These are phyloP conservation scores for Aspergillus chevalieri DNA, from an alignment of 2,329 filamentous ascomycete genomes.

Conservation along the genomic window DNA sequence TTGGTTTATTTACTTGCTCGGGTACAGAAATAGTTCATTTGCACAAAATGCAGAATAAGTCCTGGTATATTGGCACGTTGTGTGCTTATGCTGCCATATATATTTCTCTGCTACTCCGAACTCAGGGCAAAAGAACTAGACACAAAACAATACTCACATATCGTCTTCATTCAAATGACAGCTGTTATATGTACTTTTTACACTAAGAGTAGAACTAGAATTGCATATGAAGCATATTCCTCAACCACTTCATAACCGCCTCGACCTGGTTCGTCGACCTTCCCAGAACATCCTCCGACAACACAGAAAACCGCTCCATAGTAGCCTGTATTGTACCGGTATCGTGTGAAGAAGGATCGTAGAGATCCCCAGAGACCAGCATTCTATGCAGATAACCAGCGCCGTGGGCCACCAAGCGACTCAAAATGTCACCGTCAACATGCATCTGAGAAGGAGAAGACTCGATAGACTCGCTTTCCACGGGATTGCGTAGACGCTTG, in stretches of 20 bases:
- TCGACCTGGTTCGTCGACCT: conserved; percentile 18
- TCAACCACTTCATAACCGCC: conserved; percentile 31
- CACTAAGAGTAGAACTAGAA: conserved; percentile 8
- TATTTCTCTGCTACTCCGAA: neutral
- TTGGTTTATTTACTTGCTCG: no score
- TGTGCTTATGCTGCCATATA: neutral
- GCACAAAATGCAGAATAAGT: no score
- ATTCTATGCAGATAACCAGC: conserved; percentile 25
- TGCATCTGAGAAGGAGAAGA: conserved; percentile 51
- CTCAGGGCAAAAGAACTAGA: neutral
- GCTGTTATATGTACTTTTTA: no score
- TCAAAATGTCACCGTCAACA: conserved; percentile 61
- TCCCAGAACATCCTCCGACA: conserved; percentile 47
- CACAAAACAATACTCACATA: neutral
- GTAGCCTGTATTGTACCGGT: conserved; percentile 12
- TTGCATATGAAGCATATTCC: conserved; percentile 22
- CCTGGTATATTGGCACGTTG: neutral
- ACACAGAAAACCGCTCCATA: conserved; percentile 41
- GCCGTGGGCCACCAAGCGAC: conserved; percentile 46
- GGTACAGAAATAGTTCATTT: no score
- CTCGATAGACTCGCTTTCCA: conserved; percentile 35
- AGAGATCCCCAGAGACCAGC: conserved; percentile 20
- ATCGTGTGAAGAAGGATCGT: conserved; percentile 6
- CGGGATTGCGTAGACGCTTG: conserved; percentile 19
- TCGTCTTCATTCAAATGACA: no score